Conservation (phyloP, 331 rosid genomes). For the Quercus lobata region DNA sequence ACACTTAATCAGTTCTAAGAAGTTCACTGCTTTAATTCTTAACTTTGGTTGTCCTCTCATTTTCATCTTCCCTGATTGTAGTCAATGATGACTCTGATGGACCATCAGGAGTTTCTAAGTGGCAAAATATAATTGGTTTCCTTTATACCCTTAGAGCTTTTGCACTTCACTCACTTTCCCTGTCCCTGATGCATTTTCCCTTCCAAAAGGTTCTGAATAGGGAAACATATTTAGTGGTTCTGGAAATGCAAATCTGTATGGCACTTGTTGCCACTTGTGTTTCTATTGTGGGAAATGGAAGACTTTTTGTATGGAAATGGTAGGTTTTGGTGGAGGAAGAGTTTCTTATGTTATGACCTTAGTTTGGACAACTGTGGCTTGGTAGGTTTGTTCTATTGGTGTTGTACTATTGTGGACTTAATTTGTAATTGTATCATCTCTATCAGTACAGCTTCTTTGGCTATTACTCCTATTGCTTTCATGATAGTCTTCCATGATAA, state of each 20-base stretch:
- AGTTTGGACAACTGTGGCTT: slow-evolving; percentile 53
- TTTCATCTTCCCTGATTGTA: too few species aligned
- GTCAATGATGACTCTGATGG: too few species aligned
- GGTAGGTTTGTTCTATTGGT: slow-evolving; percentile 68
- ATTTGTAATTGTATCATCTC: slow-evolving; percentile 56
- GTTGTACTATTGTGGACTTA: slow-evolving; percentile 38
- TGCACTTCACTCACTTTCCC: slow-evolving; percentile 53
- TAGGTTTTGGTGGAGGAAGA: slow-evolving; percentile 30
- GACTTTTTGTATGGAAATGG: slow-evolving; percentile 49
- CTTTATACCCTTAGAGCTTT: slow-evolving; percentile 35
- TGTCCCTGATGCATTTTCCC: slow-evolving; percentile 58
- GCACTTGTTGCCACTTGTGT: slow-evolving; percentile 48
- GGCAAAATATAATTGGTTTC: too few species aligned
- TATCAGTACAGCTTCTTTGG: slow-evolving; percentile 61
- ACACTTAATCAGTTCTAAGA: too few species aligned
- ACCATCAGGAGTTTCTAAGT: too few species aligned
- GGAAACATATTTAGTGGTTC: slow-evolving; percentile 55
- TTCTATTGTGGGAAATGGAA: slow-evolving; percentile 48
- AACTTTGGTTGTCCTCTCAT: too few species aligned
- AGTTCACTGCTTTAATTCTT: too few species aligned
- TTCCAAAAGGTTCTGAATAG: slow-evolving; percentile 55
- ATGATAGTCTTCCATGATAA: slow-evolving; percentile 54
- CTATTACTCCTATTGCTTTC: slow-evolving; percentile 59
- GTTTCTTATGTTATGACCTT: slow-evolving; percentile 44
- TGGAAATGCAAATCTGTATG: slow-evolving; percentile 70